These are phyloP conservation scores for Trichoderma breve DNA, from an alignment of 2,329 filamentous ascomycete species.

Conservation along the genomic window DNA sequence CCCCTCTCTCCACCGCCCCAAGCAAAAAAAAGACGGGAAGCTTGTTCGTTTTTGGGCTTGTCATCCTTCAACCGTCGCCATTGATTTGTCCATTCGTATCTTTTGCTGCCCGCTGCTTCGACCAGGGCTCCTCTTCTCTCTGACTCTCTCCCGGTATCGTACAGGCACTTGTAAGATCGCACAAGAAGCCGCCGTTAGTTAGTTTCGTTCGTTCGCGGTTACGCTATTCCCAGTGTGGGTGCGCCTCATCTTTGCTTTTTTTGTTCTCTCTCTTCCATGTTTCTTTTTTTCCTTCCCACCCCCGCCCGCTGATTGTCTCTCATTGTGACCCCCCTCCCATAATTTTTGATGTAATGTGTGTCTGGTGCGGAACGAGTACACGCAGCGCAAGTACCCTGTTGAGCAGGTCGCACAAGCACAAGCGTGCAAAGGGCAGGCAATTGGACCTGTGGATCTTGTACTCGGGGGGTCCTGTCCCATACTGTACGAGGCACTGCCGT, in stretches of 20 bases:
- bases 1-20: neutral
- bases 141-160: neutral
- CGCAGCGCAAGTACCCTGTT: neutral
- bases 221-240: neutral
- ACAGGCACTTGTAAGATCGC: neutral
- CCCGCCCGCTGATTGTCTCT: neutral
- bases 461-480: neutral
- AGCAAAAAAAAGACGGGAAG: neutral
- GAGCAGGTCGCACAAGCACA: neutral
- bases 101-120: neutral
- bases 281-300: neutral
- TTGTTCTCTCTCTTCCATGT: neutral
- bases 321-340: neutral
- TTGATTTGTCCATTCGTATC: constrained; percentile 9
- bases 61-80: neutral
- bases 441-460: neutral
- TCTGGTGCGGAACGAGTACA: neutral
- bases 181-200: neutral
- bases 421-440: neutral
- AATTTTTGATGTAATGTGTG: neutral
- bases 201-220: neutral
- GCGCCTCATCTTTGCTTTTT: neutral
- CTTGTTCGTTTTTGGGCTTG: neutral
- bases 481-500: constrained; percentile 13
- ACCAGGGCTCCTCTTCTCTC: neutral